phyloP scores from a whole-genome alignment of 2,329 filamentous ascomycete species.

The Stachybotrys chartarum region DNA sequence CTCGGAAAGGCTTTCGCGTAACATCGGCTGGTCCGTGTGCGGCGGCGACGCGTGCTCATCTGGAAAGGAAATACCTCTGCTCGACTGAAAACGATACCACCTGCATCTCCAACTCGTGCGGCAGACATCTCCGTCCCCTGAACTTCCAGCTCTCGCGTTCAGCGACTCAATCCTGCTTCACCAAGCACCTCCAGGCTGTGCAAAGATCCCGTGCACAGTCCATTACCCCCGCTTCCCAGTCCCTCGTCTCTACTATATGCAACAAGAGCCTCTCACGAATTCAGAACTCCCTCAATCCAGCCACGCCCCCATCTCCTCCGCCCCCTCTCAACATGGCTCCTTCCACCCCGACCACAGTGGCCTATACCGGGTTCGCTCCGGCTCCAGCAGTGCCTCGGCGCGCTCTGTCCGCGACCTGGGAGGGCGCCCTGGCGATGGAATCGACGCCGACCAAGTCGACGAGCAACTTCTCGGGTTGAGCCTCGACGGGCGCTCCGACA shows the following conservation, averaged over 20 bases:
- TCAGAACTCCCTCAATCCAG: conserved; percentile 31
- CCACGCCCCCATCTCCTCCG: conserved; percentile 22
- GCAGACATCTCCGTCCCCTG: no score
- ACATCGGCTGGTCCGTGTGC: no score
- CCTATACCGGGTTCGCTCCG: conserved; percentile 22
- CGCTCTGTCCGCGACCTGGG: conserved; percentile 21
- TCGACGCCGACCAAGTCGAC: conserved; percentile 38
- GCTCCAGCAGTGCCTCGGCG: conserved; percentile 27
- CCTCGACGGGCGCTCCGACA: conserved; percentile 19
- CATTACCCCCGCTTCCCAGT: conserved; percentile 21
- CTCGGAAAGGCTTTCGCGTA: no score
- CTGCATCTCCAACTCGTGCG: no score
- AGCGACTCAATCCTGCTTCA: neutral
- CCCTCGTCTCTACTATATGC: conserved; percentile 52
- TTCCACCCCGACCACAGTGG: conserved; percentile 34
- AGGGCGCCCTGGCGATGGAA: conserved; percentile 13
- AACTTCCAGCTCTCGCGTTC: neutral
- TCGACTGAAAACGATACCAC: no score
- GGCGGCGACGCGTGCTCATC: no score
- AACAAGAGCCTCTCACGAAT: conserved; percentile 47
- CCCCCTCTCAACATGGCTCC: conserved; percentile 51
- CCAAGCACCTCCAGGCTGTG: conserved; percentile 37
- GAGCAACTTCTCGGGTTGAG: conserved; percentile 48
- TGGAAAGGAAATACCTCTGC: no score
- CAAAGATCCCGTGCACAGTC: conserved; percentile 43